Conservation (phyloP, 305 asterid genomes). For the Fraxinus latifolia region DNA sequence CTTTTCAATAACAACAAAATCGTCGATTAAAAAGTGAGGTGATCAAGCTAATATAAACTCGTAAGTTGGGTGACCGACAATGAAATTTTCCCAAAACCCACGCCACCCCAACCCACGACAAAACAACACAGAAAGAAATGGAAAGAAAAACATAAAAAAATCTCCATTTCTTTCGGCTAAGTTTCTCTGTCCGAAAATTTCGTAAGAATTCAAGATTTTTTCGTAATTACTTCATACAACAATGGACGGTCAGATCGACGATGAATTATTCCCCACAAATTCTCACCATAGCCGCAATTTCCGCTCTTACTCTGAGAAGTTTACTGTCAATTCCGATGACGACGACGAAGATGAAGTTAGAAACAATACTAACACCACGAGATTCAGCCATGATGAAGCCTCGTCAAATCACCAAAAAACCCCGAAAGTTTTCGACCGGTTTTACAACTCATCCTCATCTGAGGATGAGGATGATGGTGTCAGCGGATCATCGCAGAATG, state of each 20-base stretch:
- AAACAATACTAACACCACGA: conserved; percentile 11
- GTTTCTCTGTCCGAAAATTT: background rate
- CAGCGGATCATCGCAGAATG: conserved; percentile 43
- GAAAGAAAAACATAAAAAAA: background rate
- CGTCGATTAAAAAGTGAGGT: background rate
- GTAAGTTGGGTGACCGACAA: background rate
- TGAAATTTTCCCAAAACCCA: conserved; percentile 11
- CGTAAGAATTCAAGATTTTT: background rate
- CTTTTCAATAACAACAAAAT: background rate
- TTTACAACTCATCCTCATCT: conserved; percentile 56
- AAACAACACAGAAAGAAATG: background rate
- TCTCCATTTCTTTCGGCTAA: background rate
- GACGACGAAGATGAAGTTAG: conserved; percentile 35
- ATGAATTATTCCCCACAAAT: conserved; percentile 2
- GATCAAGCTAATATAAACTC: background rate
- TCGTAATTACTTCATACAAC: background rate
- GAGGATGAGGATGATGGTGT: conserved; percentile 56
- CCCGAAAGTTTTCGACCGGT: conserved; percentile 74
- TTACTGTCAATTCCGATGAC: conserved; percentile 44
- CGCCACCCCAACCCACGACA: conserved; percentile 13
- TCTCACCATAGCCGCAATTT: conserved; percentile 29
- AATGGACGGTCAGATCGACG: conserved; percentile 42
- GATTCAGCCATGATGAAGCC: conserved; percentile 37
- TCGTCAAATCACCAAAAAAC: conserved; percentile 33
- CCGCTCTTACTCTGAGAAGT: conserved; percentile 38